phyloP scores from a whole-genome alignment of 768 basidiomycete species.

The Tulasnella sp. region DNA sequence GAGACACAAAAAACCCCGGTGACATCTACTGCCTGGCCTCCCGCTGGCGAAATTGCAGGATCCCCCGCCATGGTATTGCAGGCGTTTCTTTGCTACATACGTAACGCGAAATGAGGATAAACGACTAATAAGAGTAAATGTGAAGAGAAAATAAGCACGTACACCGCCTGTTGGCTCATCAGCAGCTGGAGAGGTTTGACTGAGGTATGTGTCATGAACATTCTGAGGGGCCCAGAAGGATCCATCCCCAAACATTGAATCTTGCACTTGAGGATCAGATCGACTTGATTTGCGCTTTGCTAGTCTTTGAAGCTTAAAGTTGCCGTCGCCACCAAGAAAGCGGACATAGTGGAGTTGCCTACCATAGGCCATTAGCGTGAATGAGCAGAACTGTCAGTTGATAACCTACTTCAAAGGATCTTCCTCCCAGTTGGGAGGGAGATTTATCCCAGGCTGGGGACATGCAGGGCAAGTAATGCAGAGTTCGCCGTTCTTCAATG shows the following conservation, averaged over 20 bases:
- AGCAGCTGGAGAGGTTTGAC: neutral
- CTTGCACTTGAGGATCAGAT: neutral
- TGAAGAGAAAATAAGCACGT: neutral
- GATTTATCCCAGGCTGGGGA: neutral
- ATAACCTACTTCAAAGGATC: neutral
- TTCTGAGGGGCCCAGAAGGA: neutral
- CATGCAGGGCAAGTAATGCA: neutral
- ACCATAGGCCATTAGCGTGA: neutral
- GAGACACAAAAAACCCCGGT: too few relatives aligned
- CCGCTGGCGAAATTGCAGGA: too few relatives aligned
- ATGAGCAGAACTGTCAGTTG: neutral
- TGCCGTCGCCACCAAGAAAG: neutral
- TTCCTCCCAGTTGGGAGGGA: neutral
- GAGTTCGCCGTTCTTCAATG: neutral
- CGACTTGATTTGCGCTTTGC: neutral
- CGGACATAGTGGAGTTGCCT: neutral
- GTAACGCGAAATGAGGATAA: too few relatives aligned
- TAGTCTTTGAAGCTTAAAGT: neutral
- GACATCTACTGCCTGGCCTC: too few relatives aligned
- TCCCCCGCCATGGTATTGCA: too few relatives aligned
- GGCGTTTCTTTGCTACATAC: neutral
- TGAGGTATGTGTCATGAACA: neutral
- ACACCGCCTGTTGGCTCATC: neutral
- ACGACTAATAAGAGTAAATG: too few relatives aligned
- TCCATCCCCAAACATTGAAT: neutral